These are phyloP conservation scores for Phyllosticta paracitricarpa DNA, from an alignment of 2,329 filamentous ascomycete species.

Conservation along the genomic window DNA sequence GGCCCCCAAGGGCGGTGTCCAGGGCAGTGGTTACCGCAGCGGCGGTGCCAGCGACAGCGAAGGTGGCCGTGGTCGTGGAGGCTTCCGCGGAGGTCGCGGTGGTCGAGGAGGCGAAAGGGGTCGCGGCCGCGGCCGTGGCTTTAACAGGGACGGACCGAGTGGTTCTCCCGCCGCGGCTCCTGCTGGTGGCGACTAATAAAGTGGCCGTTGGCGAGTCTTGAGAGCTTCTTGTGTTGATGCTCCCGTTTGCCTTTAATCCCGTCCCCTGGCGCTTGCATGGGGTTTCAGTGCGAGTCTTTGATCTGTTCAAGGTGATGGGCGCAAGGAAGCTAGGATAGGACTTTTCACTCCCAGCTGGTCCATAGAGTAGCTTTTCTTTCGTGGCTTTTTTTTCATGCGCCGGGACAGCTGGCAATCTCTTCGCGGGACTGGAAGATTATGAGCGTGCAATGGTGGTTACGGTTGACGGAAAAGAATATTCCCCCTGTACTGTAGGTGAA, in stretches of 20 bases:
- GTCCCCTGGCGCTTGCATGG: constrained; percentile 1
- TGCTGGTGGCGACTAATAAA: constrained; percentile 6
- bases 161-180: background rate
- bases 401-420: background rate
- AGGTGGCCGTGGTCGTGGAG: constrained; percentile 49
- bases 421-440: background rate
- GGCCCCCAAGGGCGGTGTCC: constrained; percentile 41
- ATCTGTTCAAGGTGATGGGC: background rate
- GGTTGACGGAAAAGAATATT: background rate
- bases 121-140: constrained; percentile 20
- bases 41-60: constrained; percentile 72
- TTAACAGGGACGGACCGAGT: constrained; percentile 7
- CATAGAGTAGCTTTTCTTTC: constrained; percentile 5
- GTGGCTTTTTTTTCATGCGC: constrained; percentile 4
- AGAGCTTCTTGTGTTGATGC: background rate
- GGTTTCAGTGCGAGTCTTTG: constrained; percentile 1
- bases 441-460: background rate
- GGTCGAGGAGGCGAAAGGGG: constrained; percentile 38
- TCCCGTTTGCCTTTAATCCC: constrained; percentile 8
- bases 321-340: constrained; percentile 3
- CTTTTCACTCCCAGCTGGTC: constrained; percentile 1
- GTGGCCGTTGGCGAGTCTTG: background rate
- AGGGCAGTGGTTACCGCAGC: constrained; percentile 72
- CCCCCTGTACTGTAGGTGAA: background rate
- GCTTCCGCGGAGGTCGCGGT: constrained; percentile 29